Evolutionary conservation across 257 asterid species (phyloP).

Genomic region (Echites panduratus): DNA sequence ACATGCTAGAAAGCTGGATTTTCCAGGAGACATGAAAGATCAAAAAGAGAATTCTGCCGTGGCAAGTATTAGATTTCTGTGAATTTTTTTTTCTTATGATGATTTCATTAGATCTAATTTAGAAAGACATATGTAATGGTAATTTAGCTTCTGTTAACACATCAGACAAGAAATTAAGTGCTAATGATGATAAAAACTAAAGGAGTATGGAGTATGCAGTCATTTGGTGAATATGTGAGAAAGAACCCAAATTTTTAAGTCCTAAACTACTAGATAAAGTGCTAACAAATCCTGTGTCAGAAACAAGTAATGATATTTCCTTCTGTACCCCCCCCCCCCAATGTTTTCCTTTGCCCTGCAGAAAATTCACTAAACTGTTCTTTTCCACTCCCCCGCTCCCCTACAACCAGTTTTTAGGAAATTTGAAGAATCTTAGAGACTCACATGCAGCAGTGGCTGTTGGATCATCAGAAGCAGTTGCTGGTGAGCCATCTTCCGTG

Average conservation of each 20-base stretch:
- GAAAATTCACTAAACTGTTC: background rate
- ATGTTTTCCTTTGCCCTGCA: too few species aligned
- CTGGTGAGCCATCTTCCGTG: constrained; percentile 86
- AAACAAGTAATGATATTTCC: background rate
- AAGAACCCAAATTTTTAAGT: too few species aligned
- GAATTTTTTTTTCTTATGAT: background rate
- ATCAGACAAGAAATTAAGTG: too few species aligned
- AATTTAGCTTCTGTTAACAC: too few species aligned
- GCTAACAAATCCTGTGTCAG: background rate
- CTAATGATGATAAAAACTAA: too few species aligned
- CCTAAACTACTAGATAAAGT: too few species aligned
- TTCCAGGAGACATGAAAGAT: background rate
- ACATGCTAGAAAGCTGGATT: background rate
- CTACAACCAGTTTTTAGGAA: constrained; percentile 65
- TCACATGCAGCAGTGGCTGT: constrained; percentile 86
- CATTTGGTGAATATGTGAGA: too few species aligned
- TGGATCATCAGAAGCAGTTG: constrained; percentile 76
- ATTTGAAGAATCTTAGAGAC: constrained; percentile 92
- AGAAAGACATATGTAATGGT: too few species aligned
- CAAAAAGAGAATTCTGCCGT: background rate
- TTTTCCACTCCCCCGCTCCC: too few species aligned
- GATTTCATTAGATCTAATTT: too few species aligned
- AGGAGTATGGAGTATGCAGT: too few species aligned
- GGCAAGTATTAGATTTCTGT: background rate
- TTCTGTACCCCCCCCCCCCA: too few species aligned